phyloP scores from a whole-genome alignment of 1,284 basidiomycete genomes.

The Pseudozyma hubeiensis region DNA sequence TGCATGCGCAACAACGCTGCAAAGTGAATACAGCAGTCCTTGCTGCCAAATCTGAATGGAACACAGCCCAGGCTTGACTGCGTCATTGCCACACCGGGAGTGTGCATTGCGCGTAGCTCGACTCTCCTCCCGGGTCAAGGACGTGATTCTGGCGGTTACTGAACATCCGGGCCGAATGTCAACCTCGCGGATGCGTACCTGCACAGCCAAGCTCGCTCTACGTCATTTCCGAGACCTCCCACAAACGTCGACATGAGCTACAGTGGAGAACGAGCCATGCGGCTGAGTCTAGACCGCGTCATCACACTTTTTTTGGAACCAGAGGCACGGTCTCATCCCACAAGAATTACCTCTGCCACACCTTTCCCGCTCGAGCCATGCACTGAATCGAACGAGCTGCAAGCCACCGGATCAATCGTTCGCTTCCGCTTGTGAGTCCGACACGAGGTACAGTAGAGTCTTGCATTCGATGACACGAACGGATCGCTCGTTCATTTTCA shows the following conservation, averaged over 20 bases:
- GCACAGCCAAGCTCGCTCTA: slow-evolving; percentile 3
- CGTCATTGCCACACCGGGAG: slow-evolving; percentile 1
- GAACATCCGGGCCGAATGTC: not conserved
- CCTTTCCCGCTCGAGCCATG: no score
- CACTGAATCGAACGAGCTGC: not conserved
- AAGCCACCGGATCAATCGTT: not conserved
- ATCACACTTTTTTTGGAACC: no score
- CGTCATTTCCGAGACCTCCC: not conserved
- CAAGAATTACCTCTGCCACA: no score
- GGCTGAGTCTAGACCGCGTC: no score
- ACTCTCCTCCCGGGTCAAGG: no score
- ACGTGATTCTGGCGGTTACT: no score
- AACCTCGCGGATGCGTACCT: not conserved
- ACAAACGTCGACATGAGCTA: no score
- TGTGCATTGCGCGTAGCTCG: no score
- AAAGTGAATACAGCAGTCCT: no score
- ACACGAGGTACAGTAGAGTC: not conserved
- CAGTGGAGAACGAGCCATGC: no score
- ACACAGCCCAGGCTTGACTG: not conserved
- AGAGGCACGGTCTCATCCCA: no score
- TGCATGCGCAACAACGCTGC: not conserved
- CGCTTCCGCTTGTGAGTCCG: not conserved
- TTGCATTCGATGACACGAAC: not conserved
- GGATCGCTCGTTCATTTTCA: not conserved
- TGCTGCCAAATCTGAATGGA: no score